Base-by-base conservation (phyloP, 306 rosid genomes). In the Bauhinia variegata region DNA sequence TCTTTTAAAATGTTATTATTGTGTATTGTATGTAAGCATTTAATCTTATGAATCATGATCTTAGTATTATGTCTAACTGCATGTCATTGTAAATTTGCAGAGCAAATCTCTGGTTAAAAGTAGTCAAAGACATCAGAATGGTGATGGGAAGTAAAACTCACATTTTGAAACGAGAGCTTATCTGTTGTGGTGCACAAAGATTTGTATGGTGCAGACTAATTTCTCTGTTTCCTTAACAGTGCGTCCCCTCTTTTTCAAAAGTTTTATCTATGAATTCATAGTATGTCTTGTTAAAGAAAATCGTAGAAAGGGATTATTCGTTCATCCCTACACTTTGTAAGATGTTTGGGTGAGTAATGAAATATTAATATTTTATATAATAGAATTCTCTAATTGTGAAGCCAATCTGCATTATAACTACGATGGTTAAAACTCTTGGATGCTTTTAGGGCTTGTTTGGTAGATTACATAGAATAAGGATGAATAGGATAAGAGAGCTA, bases 221-320 rank as follows among this genome's bases (percentile, higher is more conserved):
- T 17, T 72, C 70, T 70, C 41, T 58, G 50, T 69, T 79, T 72
- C 56, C 38, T 66, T 33, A 54, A 70, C 82, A 28, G 62, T 19
- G 81, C 28, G 69, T 60, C 73, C 77, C 48, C 8, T n/a, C 34
- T 81, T 84, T 82, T 87, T 87, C 75, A 84, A 84, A 80, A 88
- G 80, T 75, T 87, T 81, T 70, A 61, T 63, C 74, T 82, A 76
- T 58, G 43, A 38, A 73, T 67, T 58, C 75, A 64, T 41, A 46
- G 55, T 84, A 82, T 75, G 56, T 62, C 89, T 78, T 82, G 93
- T 80, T 82, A 62, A 60, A 66, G 62, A 51, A 53, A 60, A 75
- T 63, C 50, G 54, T 77, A 39, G 31, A 52, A 75, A 42, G 64
- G 50, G 39, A 53, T 74, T 70, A 39, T 63, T 31, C 2, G 28